Percentiles rank a stretch among this genome's conserved stretches.
Evolutionary conservation across 176 grass and related monocot species (phyloP).

Genomic region (Aegilops bicornis): DNA sequence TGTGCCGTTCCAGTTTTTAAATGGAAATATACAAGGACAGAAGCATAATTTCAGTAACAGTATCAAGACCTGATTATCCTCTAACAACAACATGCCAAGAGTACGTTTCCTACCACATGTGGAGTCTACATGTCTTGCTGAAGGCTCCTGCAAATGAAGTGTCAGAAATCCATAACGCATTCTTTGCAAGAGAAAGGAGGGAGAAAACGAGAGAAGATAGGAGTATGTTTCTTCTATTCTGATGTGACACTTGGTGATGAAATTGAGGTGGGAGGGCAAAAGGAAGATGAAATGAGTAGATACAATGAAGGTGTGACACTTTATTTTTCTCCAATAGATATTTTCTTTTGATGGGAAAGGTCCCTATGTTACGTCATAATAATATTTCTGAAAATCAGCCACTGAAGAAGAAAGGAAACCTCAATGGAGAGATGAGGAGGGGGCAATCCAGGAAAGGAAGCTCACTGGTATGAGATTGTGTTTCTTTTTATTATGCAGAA

Average conservation of each 20-base stretch:
- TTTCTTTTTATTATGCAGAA: background rate
- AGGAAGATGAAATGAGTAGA: conserved; percentile 5
- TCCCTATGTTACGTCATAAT: background rate
- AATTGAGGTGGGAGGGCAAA: conserved; percentile 1
- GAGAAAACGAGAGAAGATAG: conserved; percentile 1
- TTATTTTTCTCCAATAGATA: conserved; percentile 16
- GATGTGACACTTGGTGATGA: background rate
- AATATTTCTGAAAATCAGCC: conserved; percentile 20
- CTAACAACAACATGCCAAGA: conserved; percentile 52
- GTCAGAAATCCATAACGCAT: conserved; percentile 21
- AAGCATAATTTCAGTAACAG: conserved; percentile 11
- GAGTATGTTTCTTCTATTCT: conserved; percentile 4
- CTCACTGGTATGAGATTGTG: background rate
- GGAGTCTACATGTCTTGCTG: conserved; percentile 26
- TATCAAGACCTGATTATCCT: conserved; percentile 36
- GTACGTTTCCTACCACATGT: conserved; percentile 37
- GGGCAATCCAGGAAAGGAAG: background rate
- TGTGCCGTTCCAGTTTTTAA: background rate
- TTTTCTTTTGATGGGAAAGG: conserved; percentile 5
- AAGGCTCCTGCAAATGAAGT: conserved; percentile 49
- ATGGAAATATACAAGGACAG: conserved; percentile 4
- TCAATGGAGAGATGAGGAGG: background rate
- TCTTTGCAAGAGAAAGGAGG: background rate
- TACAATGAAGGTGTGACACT: background rate
- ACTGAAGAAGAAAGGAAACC: background rate